Base-by-base conservation (phyloP, 1,284 basidiomycete species). In the Tilletia indica region DNA sequence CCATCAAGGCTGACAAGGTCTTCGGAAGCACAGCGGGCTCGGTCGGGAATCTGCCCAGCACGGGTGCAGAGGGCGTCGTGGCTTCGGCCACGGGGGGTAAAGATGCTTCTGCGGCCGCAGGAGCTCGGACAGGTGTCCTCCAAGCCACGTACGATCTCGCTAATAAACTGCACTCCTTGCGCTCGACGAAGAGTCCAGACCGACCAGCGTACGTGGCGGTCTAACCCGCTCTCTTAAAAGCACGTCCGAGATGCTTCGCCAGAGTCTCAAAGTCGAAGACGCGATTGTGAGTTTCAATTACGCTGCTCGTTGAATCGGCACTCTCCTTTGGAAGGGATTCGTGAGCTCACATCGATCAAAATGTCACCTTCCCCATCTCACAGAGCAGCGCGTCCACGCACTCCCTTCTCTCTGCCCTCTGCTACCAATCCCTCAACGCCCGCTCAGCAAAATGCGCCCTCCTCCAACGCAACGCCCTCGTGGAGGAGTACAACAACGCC, bases 391-490 rank as follows among this genome's bases (percentile, higher is more conserved):
- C 48, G 19, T 42, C 67, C 34, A 38, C 67, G 39, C 54, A 68
- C 48, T 19, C 67, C 8, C 67, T 64, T 4, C 38, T 61, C 14
- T 54, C 63, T 4, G 54, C 39, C 9, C 19, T 69, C n/a, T 69
- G 69, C 25, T 83, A 82, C 64, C 79, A 83, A 51, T 78, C 77
- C 14, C 74, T 77, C 70, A 83, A 81, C 42, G 73, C 80, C 0
- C 68, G 82, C 38, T 74, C 80, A 0, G 82, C 79, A 19, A 80
- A 81, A 19, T 76, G 79, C 42, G 72, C 77, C 42, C 76, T 83
- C 71, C 74, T 82, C 12, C 76, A 78, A 21, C 78, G 82, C 63
- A 80, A 78, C 54, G 77, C 79, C 4, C 70, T 83, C n/a, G 77
- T 83, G 16, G 80, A 78, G 54, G 80, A 83, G 58, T 78, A 80